Conservation (phyloP, 108 stramenopile species). For the Asterionellopsis glacialis region DNA sequence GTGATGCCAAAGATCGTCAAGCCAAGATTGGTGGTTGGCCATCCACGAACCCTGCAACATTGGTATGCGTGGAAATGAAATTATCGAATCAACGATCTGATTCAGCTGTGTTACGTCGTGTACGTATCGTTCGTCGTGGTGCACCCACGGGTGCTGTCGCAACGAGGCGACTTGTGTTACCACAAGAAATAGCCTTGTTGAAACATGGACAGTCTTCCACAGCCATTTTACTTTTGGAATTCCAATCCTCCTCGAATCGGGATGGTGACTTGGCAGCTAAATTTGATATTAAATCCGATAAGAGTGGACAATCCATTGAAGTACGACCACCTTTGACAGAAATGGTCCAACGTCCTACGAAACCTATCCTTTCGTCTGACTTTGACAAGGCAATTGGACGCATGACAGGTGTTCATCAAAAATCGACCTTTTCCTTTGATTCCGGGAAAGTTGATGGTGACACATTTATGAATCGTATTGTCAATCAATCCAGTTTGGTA, state of each 20-base stretch:
- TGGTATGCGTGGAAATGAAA: conserved; percentile 59
- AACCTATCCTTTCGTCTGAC: conserved; percentile 17
- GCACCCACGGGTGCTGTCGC: conserved; percentile 27
- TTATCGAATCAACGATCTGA: conserved; percentile 50
- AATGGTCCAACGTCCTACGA: conserved; percentile 27
- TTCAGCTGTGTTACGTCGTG: conserved; percentile 44
- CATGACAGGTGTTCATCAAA: conserved; percentile 71
- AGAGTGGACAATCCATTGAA: conserved; percentile 61
- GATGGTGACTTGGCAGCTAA: conserved; percentile 64
- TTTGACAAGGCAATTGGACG: conserved; percentile 47
- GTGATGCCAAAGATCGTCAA: conserved; percentile 34
- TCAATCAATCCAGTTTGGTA: conserved; percentile 13
- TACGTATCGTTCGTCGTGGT: conserved; percentile 57
- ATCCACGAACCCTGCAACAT: conserved; percentile 37
- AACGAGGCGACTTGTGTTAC: conserved; percentile 40
- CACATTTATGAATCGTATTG: conserved; percentile 3
- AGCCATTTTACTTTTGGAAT: conserved; percentile 54
- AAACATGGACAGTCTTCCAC: conserved; percentile 35
- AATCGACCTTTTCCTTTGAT: conserved; percentile 19
- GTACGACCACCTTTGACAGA: conserved; percentile 73
- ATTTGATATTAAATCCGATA: conserved; percentile 64
- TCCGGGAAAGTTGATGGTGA: neutral
- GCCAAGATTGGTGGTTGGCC: conserved; percentile 47
- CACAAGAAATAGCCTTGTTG: conserved; percentile 66
- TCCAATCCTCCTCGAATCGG: conserved; percentile 56